phyloP scores from a whole-genome alignment of 176 grass and related monocot species.

The Raddia distichophylla region DNA sequence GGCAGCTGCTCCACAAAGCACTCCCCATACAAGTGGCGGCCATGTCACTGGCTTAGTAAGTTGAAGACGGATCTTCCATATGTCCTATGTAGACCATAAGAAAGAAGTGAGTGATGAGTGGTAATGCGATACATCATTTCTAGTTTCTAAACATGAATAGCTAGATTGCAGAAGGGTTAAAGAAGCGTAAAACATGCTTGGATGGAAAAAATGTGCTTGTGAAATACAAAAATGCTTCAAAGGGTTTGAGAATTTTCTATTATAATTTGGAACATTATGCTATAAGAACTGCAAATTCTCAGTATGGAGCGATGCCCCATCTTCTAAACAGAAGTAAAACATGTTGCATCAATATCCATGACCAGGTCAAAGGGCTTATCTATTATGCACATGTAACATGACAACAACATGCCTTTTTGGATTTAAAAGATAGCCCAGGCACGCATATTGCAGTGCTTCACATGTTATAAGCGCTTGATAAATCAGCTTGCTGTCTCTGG shows the following conservation, averaged over 20 bases:
- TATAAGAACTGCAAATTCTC: not conserved
- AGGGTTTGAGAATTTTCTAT: not conserved
- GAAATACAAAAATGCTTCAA: not conserved
- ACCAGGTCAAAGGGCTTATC: not conserved
- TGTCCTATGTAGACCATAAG: constrained; percentile 55
- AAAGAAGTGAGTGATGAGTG: not conserved
- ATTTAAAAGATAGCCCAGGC: not conserved
- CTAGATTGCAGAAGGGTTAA: constrained; percentile 2
- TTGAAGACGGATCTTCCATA: constrained; percentile 99
- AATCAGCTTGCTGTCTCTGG: too few species aligned
- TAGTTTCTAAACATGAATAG: not conserved
- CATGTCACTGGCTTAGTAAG: constrained; percentile 97
- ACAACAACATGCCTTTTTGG: not conserved
- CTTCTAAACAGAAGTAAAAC: not conserved
- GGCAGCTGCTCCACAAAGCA: constrained; percentile 92
- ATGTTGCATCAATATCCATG: not conserved
- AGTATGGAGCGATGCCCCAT: not conserved
- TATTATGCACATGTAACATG: not conserved
- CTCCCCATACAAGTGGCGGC: constrained; percentile 95
- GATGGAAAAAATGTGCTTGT: not conserved
- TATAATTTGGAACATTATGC: not conserved
- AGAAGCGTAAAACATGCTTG: not conserved
- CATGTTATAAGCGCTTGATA: not conserved
- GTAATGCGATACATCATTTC: not conserved
- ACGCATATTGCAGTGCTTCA: not conserved